phyloP scores from a whole-genome alignment of 2,329 filamentous ascomycete species.

The Pyricularia sp. region DNA sequence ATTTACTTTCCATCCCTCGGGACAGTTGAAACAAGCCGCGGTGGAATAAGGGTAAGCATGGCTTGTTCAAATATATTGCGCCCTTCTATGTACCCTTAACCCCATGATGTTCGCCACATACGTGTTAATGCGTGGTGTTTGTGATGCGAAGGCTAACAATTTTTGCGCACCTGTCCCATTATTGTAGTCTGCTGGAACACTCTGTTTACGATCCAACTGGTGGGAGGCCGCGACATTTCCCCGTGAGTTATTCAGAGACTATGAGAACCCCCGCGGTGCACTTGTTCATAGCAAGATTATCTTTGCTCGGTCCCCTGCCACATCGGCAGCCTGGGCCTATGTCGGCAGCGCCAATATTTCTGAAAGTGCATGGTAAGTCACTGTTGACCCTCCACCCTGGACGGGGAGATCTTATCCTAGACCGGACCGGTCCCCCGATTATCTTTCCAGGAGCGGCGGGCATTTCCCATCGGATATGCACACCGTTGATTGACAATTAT shows the following conservation, averaged over 20 bases:
- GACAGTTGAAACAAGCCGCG: constrained; percentile 54
- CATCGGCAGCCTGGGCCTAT: constrained; percentile 52
- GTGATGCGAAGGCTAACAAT: background rate
- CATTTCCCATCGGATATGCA: background rate
- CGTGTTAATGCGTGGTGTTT: background rate
- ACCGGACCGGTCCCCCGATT: background rate
- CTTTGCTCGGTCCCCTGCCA: constrained; percentile 25
- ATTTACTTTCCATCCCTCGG: constrained; percentile 70
- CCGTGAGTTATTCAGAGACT: constrained; percentile 57
- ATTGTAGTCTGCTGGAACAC: constrained; percentile 58
- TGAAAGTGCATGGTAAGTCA: constrained; percentile 74
- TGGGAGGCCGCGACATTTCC: constrained; percentile 63
- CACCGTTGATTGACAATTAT: background rate
- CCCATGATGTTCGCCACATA: background rate
- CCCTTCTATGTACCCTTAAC: background rate
- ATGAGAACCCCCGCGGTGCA: constrained; percentile 53
- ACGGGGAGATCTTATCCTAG: background rate
- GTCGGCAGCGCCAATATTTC: constrained; percentile 85
- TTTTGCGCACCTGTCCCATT: background rate
- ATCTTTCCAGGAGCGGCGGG: background rate
- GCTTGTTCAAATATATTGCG: constrained; percentile 14
- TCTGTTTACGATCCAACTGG: constrained; percentile 63
- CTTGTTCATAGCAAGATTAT: constrained; percentile 82
- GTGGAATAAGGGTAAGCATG: constrained; percentile 41
- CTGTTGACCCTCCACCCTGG: background rate